A percentile compares a stretch with the other conserved stretches of the same genome.
phyloP scores from a whole-genome alignment of 1,284 basidiomycete genomes.

The Irpex sp. region DNA sequence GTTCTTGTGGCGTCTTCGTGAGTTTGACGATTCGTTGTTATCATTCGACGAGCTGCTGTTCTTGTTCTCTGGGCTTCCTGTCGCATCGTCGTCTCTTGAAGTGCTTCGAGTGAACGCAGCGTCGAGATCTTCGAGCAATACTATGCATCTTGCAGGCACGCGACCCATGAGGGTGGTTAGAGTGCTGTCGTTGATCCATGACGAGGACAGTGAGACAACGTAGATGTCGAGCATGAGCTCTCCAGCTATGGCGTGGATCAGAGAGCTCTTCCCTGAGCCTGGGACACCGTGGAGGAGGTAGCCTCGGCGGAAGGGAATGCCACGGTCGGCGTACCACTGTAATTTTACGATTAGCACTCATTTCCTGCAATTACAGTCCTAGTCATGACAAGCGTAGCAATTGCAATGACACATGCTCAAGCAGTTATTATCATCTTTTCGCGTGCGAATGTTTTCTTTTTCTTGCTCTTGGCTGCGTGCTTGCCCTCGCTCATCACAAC shows the following conservation, averaged over 20 bases:
- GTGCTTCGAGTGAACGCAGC: constrained; percentile 77
- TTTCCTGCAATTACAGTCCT: constrained; percentile 1
- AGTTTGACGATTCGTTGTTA: constrained; percentile 26
- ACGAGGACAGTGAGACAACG: constrained; percentile 70
- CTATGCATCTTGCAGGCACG: constrained; percentile 78
- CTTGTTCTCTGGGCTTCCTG: constrained; percentile 38
- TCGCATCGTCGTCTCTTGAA: constrained; percentile 50
- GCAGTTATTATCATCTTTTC: not conserved
- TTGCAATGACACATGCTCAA: not conserved
- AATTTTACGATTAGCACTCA: constrained; percentile 18
- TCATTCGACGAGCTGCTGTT: constrained; percentile 30
- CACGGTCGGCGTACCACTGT: constrained; percentile 48
- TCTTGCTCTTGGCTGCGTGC: not conserved
- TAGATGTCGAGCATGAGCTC: constrained; percentile 80
- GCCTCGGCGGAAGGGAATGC: constrained; percentile 80
- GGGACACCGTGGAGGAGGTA: constrained; percentile 82
- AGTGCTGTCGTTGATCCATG: constrained; percentile 76
- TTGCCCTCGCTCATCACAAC: not conserved
- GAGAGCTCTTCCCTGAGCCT: constrained; percentile 77
- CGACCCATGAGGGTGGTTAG: constrained; percentile 77
- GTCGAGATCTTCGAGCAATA: constrained; percentile 82
- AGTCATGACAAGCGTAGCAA: not conserved
- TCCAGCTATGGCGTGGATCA: constrained; percentile 83
- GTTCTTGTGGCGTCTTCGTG: constrained; percentile 44
- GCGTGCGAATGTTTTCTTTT: not conserved